Conservation (phyloP, 2,329 filamentous ascomycete genomes). For the Fusarium graminum region DNA sequence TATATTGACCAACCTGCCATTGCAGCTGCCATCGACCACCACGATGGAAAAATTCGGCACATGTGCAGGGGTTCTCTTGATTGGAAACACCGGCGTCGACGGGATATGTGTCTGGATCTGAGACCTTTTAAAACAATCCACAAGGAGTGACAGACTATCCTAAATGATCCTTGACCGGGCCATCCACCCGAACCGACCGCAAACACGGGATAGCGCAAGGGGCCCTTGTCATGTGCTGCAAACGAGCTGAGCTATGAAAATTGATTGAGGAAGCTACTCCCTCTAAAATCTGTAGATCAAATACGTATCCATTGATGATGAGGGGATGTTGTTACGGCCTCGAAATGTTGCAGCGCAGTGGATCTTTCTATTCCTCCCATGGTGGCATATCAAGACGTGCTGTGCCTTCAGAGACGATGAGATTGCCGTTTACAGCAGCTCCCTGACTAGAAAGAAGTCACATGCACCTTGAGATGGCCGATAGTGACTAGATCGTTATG, state of each 20-base stretch:
- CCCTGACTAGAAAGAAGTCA: not conserved
- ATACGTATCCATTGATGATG: slow-evolving; percentile 13
- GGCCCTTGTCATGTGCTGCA: slow-evolving; percentile 22
- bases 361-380: slow-evolving; percentile 1
- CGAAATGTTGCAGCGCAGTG: slow-evolving; percentile 30
- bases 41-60: slow-evolving; percentile 7
- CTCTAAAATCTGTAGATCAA: slow-evolving; percentile 14
- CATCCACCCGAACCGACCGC: slow-evolving; percentile 39
- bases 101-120: slow-evolving; percentile 30
- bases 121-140: slow-evolving; percentile 26
- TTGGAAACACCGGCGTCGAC: slow-evolving; percentile 45
- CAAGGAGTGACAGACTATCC: slow-evolving; percentile 28
- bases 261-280: slow-evolving; percentile 27
- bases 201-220: slow-evolving; percentile 32
- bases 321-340: slow-evolving; percentile 25
- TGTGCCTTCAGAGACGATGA: slow-evolving; percentile 10
- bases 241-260: slow-evolving; percentile 37
- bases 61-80: slow-evolving; percentile 19
- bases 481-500: slow-evolving; percentile 8
- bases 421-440: slow-evolving; percentile 13
- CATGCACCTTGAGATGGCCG: slow-evolving; percentile 24
- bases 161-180: slow-evolving; percentile 38
- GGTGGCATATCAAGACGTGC: slow-evolving; percentile 17
- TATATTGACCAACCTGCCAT: not conserved
- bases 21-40: not conserved